phyloP scores from a whole-genome alignment of 1,284 basidiomycete genomes.

The Meira nashicola region DNA sequence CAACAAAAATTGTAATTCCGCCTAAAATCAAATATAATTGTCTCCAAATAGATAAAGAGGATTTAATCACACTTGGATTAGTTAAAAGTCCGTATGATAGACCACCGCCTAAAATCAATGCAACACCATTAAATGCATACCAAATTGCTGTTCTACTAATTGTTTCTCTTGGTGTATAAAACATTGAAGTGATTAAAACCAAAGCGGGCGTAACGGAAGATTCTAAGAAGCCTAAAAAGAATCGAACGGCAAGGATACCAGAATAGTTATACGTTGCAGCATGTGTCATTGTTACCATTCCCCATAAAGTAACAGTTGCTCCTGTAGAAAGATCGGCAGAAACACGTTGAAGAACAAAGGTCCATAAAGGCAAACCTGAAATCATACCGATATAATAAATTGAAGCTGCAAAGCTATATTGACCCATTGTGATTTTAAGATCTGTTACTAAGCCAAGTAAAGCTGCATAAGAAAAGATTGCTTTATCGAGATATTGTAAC shows the following conservation, averaged over 20 bases:
- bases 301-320: slow-evolving; percentile 30
- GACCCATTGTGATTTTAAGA: slow-evolving; percentile 25
- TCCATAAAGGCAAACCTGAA: slow-evolving; percentile 24
- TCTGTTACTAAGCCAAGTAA: slow-evolving; percentile 42
- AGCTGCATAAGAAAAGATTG: slow-evolving; percentile 29
- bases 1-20: not conserved
- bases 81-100: slow-evolving; percentile 37
- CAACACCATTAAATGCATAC: slow-evolving; percentile 43
- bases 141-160: slow-evolving; percentile 34
- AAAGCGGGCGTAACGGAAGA: slow-evolving; percentile 33
- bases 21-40: not conserved
- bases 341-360: slow-evolving; percentile 36
- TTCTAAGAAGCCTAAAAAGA: slow-evolving; percentile 48
- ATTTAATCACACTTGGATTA: slow-evolving; percentile 21
- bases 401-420: slow-evolving; percentile 46
- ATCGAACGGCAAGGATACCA: slow-evolving; percentile 34
- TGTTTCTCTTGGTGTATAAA: slow-evolving; percentile 32
- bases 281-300: slow-evolving; percentile 30
- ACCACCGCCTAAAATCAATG: slow-evolving; percentile 38
- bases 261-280: slow-evolving; percentile 38
- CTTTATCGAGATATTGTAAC: slow-evolving; percentile 47
- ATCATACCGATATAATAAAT: slow-evolving; percentile 45
- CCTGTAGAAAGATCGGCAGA: slow-evolving; percentile 36
- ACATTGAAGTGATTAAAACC: slow-evolving; percentile 16
- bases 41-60: not conserved